phyloP scores from a whole-genome alignment of 1,284 basidiomycete genomes.

The Abortiporus biennis region DNA sequence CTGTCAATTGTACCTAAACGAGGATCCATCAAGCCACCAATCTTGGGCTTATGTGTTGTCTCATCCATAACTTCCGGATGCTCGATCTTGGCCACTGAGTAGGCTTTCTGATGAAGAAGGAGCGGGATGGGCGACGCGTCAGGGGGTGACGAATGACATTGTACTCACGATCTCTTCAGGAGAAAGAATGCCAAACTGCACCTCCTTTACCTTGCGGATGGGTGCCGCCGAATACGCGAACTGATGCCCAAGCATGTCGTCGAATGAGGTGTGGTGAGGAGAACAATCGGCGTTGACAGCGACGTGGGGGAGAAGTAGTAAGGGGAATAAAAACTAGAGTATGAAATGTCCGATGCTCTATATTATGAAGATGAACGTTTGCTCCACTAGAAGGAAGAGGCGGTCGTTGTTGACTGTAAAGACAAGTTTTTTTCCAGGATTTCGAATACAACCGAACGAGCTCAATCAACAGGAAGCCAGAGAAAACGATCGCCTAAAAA shows the following conservation, averaged over 20 bases:
- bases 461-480: conserved; percentile 15
- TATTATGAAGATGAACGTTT: neutral
- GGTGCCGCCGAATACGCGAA: conserved; percentile 92
- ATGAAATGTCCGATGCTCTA: conserved; percentile 9
- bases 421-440: conserved; percentile 15
- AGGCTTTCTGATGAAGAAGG: conserved; percentile 73
- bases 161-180: conserved; percentile 97
- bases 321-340: conserved; percentile 14
- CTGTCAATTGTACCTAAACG: conserved; percentile 98
- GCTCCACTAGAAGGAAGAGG: neutral
- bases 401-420: conserved; percentile 9
- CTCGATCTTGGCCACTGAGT: conserved; percentile 97
- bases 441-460: conserved; percentile 17
- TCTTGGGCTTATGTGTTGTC: conserved; percentile 79
- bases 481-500: conserved; percentile 3
- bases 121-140: conserved; percentile 12
- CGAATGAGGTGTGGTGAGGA: conserved; percentile 7
- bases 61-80: conserved; percentile 99
- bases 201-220: conserved; percentile 91
- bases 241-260: conserved; percentile 73
- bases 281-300: conserved; percentile 11
- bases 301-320: conserved; percentile 5
- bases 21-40: conserved; percentile 95
- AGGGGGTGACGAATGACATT: conserved; percentile 10
- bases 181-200: conserved; percentile 98